Evolutionary conservation across 2,329 filamentous ascomycete species (phyloP).

Genomic region (Aspergillus tubingensis): DNA sequence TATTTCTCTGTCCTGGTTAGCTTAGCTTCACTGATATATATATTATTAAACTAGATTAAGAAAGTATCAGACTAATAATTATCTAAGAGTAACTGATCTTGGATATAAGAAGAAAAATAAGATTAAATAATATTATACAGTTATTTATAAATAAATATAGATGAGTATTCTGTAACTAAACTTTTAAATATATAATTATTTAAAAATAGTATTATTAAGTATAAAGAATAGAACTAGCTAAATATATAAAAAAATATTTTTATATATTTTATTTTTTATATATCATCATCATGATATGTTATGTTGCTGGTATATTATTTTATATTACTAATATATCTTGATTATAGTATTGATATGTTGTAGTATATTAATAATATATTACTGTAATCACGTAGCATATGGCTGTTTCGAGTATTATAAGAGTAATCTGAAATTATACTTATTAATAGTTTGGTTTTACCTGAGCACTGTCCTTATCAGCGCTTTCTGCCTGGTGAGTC

Average conservation of each 20-base stretch:
- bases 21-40: too few species aligned
- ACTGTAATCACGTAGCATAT: too few species aligned
- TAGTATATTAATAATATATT: too few species aligned
- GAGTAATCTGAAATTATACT: too few species aligned
- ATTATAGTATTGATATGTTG: too few species aligned
- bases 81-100: neutral
- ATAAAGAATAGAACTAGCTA: neutral
- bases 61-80: neutral
- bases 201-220: neutral
- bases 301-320: neutral
- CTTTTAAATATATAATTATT: too few species aligned
- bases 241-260: neutral
- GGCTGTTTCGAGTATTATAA: too few species aligned
- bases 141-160: neutral
- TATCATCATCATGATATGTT: too few species aligned
- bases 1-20: fast-evolving
- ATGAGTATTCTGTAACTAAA: too few species aligned
- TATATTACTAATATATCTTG: neutral
- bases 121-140: neutral
- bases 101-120: neutral
- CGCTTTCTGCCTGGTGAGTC: too few species aligned
- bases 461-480: too few species aligned
- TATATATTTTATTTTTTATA: neutral
- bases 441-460: too few species aligned
- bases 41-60: neutral